These are phyloP conservation scores for Peronospora farinosa DNA, from an alignment of 352 stramenopile genomes.

Conservation along the genomic window DNA sequence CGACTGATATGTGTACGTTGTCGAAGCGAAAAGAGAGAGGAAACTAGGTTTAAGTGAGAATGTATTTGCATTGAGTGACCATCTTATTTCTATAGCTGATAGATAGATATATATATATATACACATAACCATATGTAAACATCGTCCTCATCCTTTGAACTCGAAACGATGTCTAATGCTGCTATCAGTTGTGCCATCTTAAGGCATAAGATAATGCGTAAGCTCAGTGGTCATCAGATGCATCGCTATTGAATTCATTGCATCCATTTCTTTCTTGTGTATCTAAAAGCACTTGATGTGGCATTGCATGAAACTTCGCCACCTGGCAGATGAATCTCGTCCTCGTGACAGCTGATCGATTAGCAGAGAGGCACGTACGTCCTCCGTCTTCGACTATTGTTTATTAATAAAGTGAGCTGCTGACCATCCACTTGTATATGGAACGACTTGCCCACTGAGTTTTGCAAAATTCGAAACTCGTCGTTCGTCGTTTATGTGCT, in stretches of 20 bases:
- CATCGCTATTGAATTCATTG: background rate
- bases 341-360: background rate
- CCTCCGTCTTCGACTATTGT: background rate
- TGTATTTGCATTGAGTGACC: background rate
- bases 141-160: background rate
- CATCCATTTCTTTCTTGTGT: background rate
- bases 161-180: background rate
- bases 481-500: slow-evolving; percentile 1
- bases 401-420: too few relatives aligned
- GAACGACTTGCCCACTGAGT: background rate
- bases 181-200: too few relatives aligned
- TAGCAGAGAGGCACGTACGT: background rate
- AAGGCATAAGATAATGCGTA: background rate
- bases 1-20: background rate
- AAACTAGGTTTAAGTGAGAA: background rate
- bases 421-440: too few relatives aligned
- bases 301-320: background rate
- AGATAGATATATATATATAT: too few relatives aligned
- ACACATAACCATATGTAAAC: background rate
- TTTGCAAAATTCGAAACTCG: slow-evolving; percentile 15
- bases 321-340: background rate
- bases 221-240: background rate
- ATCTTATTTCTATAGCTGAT: background rate
- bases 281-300: background rate
- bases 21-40: too few relatives aligned